Evolutionary conservation across 495 filamentous ascomycete genomes (phyloP).

Genomic region (Penicillium lividum): DNA sequence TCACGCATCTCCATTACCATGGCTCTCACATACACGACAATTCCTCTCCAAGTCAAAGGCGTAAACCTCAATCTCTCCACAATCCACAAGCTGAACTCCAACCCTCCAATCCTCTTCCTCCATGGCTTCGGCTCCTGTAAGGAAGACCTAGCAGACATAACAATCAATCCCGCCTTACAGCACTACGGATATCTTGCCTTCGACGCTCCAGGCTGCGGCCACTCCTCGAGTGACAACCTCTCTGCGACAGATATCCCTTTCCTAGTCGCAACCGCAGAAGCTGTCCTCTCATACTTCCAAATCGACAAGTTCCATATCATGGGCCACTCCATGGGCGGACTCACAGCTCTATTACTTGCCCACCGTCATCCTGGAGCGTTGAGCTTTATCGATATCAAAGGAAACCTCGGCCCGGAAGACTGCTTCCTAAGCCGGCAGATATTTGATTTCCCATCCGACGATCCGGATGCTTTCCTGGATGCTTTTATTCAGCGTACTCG

Average conservation of each 20-base stretch:
- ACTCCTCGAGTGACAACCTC: constrained; percentile 20
- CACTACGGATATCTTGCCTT: constrained; percentile 26
- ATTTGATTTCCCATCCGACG: constrained; percentile 23
- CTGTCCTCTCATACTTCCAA: constrained; percentile 23
- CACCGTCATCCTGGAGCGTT: constrained; percentile 21
- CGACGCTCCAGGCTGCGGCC: constrained; percentile 35
- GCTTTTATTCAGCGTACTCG: constrained; percentile 27
- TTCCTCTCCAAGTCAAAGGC: constrained; percentile 20
- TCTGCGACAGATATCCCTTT: constrained; percentile 32
- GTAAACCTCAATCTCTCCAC: constrained; percentile 25
- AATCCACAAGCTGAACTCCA: constrained; percentile 17
- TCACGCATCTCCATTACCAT: neutral
- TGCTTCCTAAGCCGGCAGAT: constrained; percentile 36
- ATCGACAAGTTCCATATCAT: constrained; percentile 29
- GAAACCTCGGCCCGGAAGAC: constrained; percentile 34
- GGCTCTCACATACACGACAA: constrained; percentile 17
- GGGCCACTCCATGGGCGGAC: constrained; percentile 35
- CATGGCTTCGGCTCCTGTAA: constrained; percentile 39
- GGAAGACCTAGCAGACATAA: constrained; percentile 31
- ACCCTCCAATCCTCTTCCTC: constrained; percentile 28
- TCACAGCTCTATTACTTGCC: constrained; percentile 29
- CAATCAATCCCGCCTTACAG: constrained; percentile 16
- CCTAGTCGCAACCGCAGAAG: constrained; percentile 29
- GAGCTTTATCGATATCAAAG: constrained; percentile 36
- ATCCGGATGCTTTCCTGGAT: constrained; percentile 26